phyloP scores from a whole-genome alignment of 768 basidiomycete species.

The Pleurotus salmoneostramineus region DNA sequence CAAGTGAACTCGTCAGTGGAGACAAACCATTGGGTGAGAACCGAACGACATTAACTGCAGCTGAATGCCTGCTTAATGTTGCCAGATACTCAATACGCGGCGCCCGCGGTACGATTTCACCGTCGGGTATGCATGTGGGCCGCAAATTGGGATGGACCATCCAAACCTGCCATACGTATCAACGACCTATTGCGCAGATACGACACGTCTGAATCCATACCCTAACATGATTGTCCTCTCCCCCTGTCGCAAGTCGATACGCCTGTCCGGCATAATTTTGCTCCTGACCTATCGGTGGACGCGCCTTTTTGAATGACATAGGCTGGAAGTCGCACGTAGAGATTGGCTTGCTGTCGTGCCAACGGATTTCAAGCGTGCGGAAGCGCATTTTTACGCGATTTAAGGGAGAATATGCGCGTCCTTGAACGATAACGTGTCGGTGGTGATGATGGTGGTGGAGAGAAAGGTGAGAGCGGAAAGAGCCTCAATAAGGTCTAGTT shows the following conservation, averaged over 20 bases:
- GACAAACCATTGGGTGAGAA: conserved; percentile 87
- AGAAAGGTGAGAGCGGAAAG: not conserved
- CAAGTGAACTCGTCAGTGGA: not conserved
- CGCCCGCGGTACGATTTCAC: conserved; percentile 32
- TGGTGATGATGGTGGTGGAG: not conserved
- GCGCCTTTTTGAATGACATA: conserved; percentile 74
- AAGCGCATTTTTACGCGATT: conserved; percentile 61
- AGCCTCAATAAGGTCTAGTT: not conserved
- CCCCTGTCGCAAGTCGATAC: conserved; percentile 92
- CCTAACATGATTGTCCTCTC: conserved; percentile 95
- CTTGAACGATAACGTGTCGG: not conserved
- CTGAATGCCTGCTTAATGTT: conserved; percentile 89
- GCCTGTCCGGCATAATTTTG: conserved; percentile 62
- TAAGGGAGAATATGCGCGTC: not conserved
- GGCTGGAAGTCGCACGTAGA: conserved; percentile 97
- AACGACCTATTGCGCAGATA: conserved; percentile 4
- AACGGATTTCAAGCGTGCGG: conserved; percentile 89
- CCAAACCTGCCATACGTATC: conserved; percentile 66
- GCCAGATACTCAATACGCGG: conserved; percentile 97
- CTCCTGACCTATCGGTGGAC: conserved; percentile 47
- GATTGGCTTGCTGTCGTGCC: conserved; percentile 95
- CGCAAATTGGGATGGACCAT: conserved; percentile 90
- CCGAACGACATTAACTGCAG: conserved; percentile 93
- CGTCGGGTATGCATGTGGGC: conserved; percentile 52
- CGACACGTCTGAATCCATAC: conserved; percentile 46